Base-by-base conservation (phyloP, 1,284 basidiomycete genomes). In the Boletus smithii region DNA sequence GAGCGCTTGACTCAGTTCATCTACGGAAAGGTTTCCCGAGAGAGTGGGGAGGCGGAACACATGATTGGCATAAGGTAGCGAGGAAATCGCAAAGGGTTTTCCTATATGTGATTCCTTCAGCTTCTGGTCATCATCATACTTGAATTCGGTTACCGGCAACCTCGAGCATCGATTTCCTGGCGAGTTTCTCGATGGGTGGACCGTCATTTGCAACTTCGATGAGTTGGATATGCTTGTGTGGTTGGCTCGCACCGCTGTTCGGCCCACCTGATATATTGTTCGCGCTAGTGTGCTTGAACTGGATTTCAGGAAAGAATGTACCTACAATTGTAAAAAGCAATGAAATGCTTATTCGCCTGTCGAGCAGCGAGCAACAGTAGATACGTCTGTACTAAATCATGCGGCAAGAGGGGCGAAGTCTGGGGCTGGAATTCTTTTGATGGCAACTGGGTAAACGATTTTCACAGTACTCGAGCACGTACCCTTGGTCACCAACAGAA, bases 251-350 rank as follows among this genome's bases (percentile, higher is more conserved):
- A 29, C 91, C 92, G 50, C 88, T 91, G 38, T 79, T 74, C 39
- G 80, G 74, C 5, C 91, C 91, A 56, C 89, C 88, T 87, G 48
- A 33, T 24, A 17, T 8, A 39, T 46, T 39, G 35, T 17, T 51
- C 14, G 23, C 22, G 26, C 7, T 10, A 16, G 24, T 20, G 20
- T 38, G 18, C 5, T 20, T 20, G 11, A 22, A 34, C 31, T 10
- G 17, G 27, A 34, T 23, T 23, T 29, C n/a, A 8, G 18, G 17
- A 29, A 16, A 17, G 32, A 32, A 20, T 17, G 5, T 5, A 22
- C 75, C 50, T 49, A 85, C 88, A 91, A 54, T 95, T 95, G 67
- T 91, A 95, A 69, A 94, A 94, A 0, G 86, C 88, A 48, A 94
- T 79, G 49, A 85, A 73, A 29, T 70, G 74, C 41, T 71, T 74